Percentiles rank a stretch among this genome's conserved stretches.
These are phyloP conservation scores for Naematelia aurantialba DNA, from an alignment of 768 basidiomycete genomes.

Conservation along the genomic window DNA sequence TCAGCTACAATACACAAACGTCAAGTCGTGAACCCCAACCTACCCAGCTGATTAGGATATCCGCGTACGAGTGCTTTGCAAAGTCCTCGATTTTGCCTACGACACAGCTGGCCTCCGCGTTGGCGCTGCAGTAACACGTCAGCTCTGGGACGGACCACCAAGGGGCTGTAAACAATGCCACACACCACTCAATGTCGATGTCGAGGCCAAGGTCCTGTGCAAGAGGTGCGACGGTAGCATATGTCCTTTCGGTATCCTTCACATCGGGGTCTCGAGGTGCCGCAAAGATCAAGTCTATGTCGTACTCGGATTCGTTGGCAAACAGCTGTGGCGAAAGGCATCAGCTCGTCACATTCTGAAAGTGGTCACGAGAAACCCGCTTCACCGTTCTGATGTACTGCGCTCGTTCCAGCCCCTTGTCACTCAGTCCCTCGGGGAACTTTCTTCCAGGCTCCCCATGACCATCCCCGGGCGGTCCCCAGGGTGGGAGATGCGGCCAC, in stretches of 20 bases:
- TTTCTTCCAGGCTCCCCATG: constrained; percentile 4
- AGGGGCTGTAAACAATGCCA: background rate
- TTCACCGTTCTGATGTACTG: constrained; percentile 23
- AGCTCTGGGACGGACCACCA: no score
- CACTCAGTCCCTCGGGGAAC: constrained; percentile 23
- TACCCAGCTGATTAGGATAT: constrained; percentile 30
- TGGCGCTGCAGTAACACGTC: constrained; percentile 13
- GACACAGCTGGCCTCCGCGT: constrained; percentile 18
- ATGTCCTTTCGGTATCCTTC: constrained; percentile 27
- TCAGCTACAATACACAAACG: no score
- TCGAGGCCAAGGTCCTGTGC: constrained; percentile 20
- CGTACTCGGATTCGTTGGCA: constrained; percentile 25
- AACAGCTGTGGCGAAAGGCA: constrained; percentile 19
- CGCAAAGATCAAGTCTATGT: constrained; percentile 30
- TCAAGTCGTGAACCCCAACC: constrained; percentile 1
- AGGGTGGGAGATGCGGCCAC: background rate
- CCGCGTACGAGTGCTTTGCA: constrained; percentile 8
- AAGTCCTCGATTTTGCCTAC: constrained; percentile 11
- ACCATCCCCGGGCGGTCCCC: constrained; percentile 3
- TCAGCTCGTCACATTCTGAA: background rate
- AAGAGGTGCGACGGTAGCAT: constrained; percentile 29
- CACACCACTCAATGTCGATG: constrained; percentile 26
- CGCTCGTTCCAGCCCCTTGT: constrained; percentile 23
- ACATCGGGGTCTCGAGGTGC: constrained; percentile 18
- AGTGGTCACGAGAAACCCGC: background rate